Base-by-base conservation (phyloP, 306 rosid genomes). In the Cucumis melo region DNA sequence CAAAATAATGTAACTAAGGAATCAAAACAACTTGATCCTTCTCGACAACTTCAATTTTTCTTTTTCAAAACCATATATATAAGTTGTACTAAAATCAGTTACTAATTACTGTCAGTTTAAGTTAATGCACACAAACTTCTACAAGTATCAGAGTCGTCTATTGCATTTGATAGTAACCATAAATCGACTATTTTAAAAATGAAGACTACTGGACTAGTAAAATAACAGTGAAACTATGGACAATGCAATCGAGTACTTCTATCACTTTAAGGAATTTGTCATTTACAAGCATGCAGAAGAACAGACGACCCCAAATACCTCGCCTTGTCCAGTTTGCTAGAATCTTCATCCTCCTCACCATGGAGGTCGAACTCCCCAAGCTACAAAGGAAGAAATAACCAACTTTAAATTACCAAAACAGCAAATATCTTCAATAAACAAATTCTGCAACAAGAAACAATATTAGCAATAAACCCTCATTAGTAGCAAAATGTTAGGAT, bases 291-390 rank as follows among this genome's bases (percentile, higher is more conserved):
- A 50, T 48, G 8, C 20, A 44, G 19, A 65, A 74, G 41, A 38
- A 58, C 24, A 32, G 23, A 17, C 67, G 63, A 50, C 62, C 34
- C 44, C 27, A 72, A 32, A 62, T 39, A 93, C 98, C 92, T 90
- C 75, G 90, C 86, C 64, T 61, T 82, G 75, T 42, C 88, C 79
- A 82, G 58, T 78, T 54, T 81, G 59, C 80, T 92, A 6, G 72
- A 60, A 50, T 90, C 93, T 51, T 80, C 91, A 12, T 81, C 89
- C 10, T 83, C 88, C 16, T 85, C 87, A 2, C 78, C 84, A 5
- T 62, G 87, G 77, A 86, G 74, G 44, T 78, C 87, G 71, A 93
- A 82, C 44, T 76, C 87, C 79, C 87, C 91, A 66, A 64, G 86
- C 98, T 88, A 84, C 55, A 78, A 62, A 17, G 23, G 44, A 50